Percentiles rank a stretch among this genome's conserved stretches.
Evolutionary conservation across 495 filamentous ascomycete species (phyloP).

Genomic region (Penicillium cosmopolitanum): DNA sequence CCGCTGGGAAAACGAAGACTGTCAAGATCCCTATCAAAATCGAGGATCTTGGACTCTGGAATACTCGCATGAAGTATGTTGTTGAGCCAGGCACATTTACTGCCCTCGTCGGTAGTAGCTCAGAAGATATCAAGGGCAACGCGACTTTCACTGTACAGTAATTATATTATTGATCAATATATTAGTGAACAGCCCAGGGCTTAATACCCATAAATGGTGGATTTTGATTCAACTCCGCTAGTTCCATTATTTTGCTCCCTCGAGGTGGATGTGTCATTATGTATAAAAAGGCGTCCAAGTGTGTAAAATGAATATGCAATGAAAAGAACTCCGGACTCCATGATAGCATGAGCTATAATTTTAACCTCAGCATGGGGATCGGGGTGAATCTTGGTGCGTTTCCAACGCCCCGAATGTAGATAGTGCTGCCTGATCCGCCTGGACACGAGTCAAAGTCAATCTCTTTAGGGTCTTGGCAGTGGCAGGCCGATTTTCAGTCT

Average conservation of each 20-base stretch:
- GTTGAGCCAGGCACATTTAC: constrained; percentile 69
- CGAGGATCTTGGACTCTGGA: constrained; percentile 59
- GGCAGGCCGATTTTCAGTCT: background rate
- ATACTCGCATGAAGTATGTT: constrained; percentile 66
- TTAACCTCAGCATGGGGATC: background rate
- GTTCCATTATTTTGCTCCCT: background rate
- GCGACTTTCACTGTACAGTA: constrained; percentile 55
- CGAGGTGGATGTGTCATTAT: background rate
- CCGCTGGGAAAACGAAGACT: constrained; percentile 59
- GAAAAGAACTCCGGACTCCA: background rate
- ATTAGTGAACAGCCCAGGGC: too few species aligned
- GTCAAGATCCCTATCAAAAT: constrained; percentile 58
- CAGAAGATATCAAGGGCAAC: constrained; percentile 58
- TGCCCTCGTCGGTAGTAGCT: constrained; percentile 59
- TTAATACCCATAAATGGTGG: too few species aligned
- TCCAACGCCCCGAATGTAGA: background rate
- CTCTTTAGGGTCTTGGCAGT: constrained; percentile 5
- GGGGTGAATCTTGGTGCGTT: background rate
- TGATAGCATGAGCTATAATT: background rate
- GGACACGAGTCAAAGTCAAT: constrained; percentile 17
- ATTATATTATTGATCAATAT: background rate
- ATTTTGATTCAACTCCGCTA: too few species aligned
- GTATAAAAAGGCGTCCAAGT: background rate
- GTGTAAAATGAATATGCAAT: background rate
- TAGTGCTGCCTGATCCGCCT: background rate